Evolutionary conservation across 257 asterid species (phyloP), one percentile per base, ranked within the genome.

Genomic region (Marsdenia floribunda): DNA sequence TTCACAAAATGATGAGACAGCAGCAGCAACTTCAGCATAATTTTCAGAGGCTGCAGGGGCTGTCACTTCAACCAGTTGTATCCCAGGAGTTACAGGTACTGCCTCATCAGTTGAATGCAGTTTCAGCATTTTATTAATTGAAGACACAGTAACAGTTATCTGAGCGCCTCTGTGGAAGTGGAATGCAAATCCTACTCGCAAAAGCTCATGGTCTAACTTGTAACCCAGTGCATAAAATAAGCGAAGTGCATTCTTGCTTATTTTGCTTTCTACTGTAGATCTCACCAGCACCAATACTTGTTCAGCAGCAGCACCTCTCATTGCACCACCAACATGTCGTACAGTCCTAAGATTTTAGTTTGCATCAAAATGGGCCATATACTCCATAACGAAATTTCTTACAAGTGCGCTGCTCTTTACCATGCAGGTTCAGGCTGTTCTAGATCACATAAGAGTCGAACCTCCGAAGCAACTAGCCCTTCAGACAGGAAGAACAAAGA

Each of bases 361-460:
- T 35, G 29, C 10, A 33, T 61, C 72, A 60, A 64, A 68, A 49
- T 50, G 46, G 69, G 75, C 71, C 8, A 69, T 15, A 42, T 13
- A 73, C 47, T 65, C 52, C 11, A 73, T 67, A 63, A 49, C 19
- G 60, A 60, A 49, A 76, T 42, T 47, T 61, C 49, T 37, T 37
- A 66, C 52, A 66, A 66, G 71, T 38, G 18, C 12, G 26, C 72
- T 47, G 22, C 44, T 33, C 47, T 82, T 79, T 86, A 95, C 99
- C 99, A 95, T 69, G 98, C 87, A 4, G 99, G 96, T 79, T 95
- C 99, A 44, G 93, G 87, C 83, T 85, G 96, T 87, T 90, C 98
- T 29, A 95, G 96, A 87, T 95, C 99, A 81, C 97, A 92, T 68
- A 92, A 77, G 52, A 95, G 93, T 58, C 96, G 87, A 42, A 90